These are phyloP conservation scores for Suhomyces sp. DNA, from an alignment of 805 yeast genomes.

Conservation along the genomic window DNA sequence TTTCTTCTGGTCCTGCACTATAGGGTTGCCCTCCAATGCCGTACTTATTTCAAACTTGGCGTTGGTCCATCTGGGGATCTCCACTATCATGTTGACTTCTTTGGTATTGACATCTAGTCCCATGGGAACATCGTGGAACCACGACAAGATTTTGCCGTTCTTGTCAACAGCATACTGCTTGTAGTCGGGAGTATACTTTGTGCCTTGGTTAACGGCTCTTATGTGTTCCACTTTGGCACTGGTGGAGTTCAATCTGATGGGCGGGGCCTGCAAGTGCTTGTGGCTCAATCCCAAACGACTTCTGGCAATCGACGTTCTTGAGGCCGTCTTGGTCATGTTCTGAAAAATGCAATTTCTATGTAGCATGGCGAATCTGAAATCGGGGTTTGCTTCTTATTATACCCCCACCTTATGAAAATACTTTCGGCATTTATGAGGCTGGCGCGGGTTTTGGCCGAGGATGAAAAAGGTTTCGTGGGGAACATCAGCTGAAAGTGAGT, in stretches of 20 bases:
- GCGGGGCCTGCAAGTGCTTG: constrained; percentile 8
- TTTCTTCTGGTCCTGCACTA: constrained; percentile 73
- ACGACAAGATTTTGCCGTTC: constrained; percentile 51
- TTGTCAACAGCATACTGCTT: constrained; percentile 44
- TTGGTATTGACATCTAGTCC: constrained; percentile 36
- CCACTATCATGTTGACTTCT: constrained; percentile 47
- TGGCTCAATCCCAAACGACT: constrained; percentile 9
- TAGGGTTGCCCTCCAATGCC: constrained; percentile 63
- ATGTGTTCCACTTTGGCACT: not conserved
- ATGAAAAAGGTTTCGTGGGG: not conserved
- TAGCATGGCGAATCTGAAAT: not conserved
- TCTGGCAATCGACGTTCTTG: constrained; percentile 4
- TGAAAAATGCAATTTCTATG: not conserved
- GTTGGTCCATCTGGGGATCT: constrained; percentile 66
- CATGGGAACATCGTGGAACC: constrained; percentile 71
- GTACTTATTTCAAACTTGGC: constrained; percentile 78
- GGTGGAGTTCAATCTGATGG: constrained; percentile 8
- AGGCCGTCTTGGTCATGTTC: not conserved
- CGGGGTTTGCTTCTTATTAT: not conserved
- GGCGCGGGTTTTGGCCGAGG: not conserved
- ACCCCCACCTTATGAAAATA: not conserved
- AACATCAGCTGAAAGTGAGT: not conserved
- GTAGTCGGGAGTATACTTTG: constrained; percentile 34
- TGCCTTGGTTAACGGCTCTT: constrained; percentile 19
- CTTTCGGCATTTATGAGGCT: not conserved